Evolutionary conservation across 2,329 filamentous ascomycete species (phyloP), one percentile per base, ranked within the genome.

Genomic region (Dactylellina sp.): DNA sequence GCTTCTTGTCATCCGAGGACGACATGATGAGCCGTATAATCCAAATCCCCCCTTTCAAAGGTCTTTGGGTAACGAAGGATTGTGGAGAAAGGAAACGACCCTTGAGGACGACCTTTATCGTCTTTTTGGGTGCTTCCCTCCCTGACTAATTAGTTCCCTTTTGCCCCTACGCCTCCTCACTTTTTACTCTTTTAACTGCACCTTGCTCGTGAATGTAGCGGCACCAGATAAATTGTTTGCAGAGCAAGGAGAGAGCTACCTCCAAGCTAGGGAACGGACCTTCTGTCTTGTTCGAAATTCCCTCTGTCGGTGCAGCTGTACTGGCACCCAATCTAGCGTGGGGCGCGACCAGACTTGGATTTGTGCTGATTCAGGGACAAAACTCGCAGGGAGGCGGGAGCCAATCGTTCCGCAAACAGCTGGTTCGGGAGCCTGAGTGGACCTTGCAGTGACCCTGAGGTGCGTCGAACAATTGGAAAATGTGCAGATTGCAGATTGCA

Each of bases 321-420:
- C 11, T 53, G 42, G 24, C 47, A 35, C 46, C 55, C 57, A 53
- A 57, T 72, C 61, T 53, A 60, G 44, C 68, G 68, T 72, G 68
- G 68, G 68, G 68, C 66, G 44, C 53, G 53, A 65, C 53, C 44
- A 59, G 60, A 60, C 35, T 55, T 47, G 46, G 42, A 46, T 53
- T 39, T 57, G 60, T 65, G 57, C 60, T 72, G 68, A 65, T 72
- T 72, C 68, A 72, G 68, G 68, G 68, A 72, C 68, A 65, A 65
- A 72, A 65, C 60, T 65, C 68, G 60, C 60, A 65, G 60, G 68
- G 68, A 65, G 25, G 66, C 52, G 60, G 53, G 61, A 72, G 68
- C 68, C 68, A 72, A 72, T 72, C 60, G 68, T 72, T 64, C 68
- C 61, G 68, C 53, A 72, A 72, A 72, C 68, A 72, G 60, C 60